Evolutionary conservation across 1,139 yeast genomes (phyloP), one percentile per base, ranked within the genome.

Genomic region (Yamadazyma siamensis): DNA sequence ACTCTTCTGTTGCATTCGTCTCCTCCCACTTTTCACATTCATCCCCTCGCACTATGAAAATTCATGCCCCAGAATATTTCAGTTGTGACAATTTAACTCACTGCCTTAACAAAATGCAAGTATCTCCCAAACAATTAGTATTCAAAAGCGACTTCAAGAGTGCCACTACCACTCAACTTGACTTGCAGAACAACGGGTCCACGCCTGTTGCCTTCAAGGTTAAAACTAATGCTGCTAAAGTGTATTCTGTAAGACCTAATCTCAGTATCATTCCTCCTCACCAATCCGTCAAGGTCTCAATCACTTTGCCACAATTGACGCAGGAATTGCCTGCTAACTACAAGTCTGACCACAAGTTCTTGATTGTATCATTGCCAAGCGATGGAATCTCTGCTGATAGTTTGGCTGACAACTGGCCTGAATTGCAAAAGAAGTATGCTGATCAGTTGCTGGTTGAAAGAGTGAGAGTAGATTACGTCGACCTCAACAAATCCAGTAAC

Each of bases 201-300:
- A 14, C 28, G 3, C 41, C 47, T 6, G 26, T 44, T 13, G 48
- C 46, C 5, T 44, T 34, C 28, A 44, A 44, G 27, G 39, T 43
- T 13, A 44, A 43, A 21, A 44, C 47, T 11, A 44, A 44, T 36
- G 48, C 46, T 22, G 32, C 46, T 9, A 44, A 37, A 27, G 48
- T 44, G 4, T 44, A 44, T 24, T 40, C 47, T 6, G 48, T 44
- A 10, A 44, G 40, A 26, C 47, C 48, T 8, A 44, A 43, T 26
- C 24, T 31, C 22, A 32, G 38, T 10, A 35, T 40, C 4, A 29
- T 44, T 14, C 27, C 25, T 5, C 45, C 47, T 4, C 33, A 39
- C 11, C 32, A 29, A 4, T 22, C 41, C 3, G 30, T 35, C 10
- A 34, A 39, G 5, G 35, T 44, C 9, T 26, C 38, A 4, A 31